These are phyloP conservation scores for Exophiala mesophila DNA, from an alignment of 2,329 filamentous ascomycete species.

Conservation along the genomic window DNA sequence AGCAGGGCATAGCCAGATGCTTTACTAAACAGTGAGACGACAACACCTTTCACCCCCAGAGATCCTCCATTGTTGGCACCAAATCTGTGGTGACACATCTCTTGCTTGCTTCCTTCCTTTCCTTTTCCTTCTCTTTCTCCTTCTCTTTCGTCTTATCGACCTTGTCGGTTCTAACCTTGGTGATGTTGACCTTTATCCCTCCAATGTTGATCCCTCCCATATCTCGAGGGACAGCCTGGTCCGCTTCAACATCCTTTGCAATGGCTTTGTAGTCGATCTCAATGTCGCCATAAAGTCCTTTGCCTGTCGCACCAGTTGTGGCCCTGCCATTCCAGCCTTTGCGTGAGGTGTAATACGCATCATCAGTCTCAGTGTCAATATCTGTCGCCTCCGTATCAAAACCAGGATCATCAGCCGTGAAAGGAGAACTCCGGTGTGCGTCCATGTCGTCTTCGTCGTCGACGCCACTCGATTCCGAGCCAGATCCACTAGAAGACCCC, in stretches of 20 bases:
- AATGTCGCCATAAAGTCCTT: conserved; percentile 19
- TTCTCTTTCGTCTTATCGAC: conserved; percentile 12
- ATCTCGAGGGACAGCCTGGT: neutral
- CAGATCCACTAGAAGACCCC: neutral
- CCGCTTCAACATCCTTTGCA: conserved; percentile 16
- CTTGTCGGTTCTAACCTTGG: conserved; percentile 10
- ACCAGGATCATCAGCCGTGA: neutral
- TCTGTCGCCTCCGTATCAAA: conserved; percentile 13
- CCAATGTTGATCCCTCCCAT: conserved; percentile 1
- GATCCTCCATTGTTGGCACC: conserved; percentile 16
- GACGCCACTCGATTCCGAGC: neutral
- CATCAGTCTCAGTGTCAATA: conserved; percentile 21
- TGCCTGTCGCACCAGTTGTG: conserved; percentile 3
- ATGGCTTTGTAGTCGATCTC: conserved; percentile 17
- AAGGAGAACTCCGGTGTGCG: neutral
- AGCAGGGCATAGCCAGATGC: too few species aligned
- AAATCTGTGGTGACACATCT: conserved; percentile 13
- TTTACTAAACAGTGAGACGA: too few species aligned
- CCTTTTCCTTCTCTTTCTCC: neutral
- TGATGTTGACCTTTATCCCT: conserved; percentile 7
- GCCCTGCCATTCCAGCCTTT: conserved; percentile 20
- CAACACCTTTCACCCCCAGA: conserved; percentile 22
- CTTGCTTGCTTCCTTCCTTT: neutral
- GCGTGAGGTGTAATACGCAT: conserved; percentile 19
- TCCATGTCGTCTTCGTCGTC: neutral